Conservation (phyloP, 208 protist genomes). For the Trypanosoma lewisi region DNA sequence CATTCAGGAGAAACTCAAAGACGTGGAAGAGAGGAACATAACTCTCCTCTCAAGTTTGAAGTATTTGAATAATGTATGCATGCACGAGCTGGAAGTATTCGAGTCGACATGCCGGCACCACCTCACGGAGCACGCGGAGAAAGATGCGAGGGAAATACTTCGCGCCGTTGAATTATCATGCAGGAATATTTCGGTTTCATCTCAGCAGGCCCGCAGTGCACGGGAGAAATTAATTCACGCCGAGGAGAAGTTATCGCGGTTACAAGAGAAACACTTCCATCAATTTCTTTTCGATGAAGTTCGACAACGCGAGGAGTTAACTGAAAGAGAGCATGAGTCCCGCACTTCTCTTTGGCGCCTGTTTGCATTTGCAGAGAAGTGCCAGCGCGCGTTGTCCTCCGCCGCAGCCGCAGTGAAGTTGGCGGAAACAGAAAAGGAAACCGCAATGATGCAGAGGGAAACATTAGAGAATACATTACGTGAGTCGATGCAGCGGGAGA, state of each 20-base stretch:
- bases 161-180: not conserved
- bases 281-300: not conserved
- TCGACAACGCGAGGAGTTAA: not conserved
- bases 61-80: not conserved
- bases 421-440: constrained; percentile 12
- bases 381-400: not conserved
- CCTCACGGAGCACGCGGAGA: not conserved
- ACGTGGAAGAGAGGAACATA: not conserved
- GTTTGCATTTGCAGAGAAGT: not conserved
- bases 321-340: not conserved
- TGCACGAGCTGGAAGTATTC: not conserved
- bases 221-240: not conserved
- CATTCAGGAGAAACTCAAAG: not conserved
- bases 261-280: not conserved
- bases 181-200: no score
- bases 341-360: not conserved
- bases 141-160: not conserved
- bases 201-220: not conserved
- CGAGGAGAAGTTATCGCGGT: not conserved
- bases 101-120: not conserved
- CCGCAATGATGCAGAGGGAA: not conserved
- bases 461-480: constrained; percentile 14
- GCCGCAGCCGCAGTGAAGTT: not conserved
- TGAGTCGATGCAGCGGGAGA: constrained; percentile 25
- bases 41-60: not conserved